These are phyloP conservation scores for Hypericum perforatum DNA, from an alignment of 345 rosid species.

Conservation along the genomic window DNA sequence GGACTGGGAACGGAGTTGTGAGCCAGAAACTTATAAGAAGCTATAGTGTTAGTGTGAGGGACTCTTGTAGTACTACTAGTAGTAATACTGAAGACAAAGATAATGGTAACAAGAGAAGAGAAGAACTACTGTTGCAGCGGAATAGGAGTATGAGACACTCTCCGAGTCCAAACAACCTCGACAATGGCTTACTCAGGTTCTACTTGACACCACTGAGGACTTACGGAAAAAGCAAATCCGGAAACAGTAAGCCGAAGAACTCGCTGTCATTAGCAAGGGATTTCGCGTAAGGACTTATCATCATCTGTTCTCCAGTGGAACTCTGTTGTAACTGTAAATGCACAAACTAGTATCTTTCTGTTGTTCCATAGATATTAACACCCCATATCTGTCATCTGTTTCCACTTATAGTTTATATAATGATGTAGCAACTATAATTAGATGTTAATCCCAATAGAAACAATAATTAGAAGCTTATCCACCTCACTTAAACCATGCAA, in stretches of 20 bases:
- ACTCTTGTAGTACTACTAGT: slow-evolving; percentile 18
- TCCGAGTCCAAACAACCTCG: neutral
- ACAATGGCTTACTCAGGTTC: slow-evolving; percentile 1
- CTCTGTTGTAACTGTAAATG: slow-evolving; percentile 23
- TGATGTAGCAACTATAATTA: slow-evolving; percentile 20
- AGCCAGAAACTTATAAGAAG: slow-evolving; percentile 56
- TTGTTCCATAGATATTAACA: slow-evolving; percentile 26
- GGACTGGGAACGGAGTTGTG: slow-evolving; percentile 28
- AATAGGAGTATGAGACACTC: neutral
- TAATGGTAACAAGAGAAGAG: slow-evolving; percentile 26
- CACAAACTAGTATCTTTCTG: slow-evolving; percentile 19
- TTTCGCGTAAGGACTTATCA: slow-evolving; percentile 26
- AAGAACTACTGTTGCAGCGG: slow-evolving; percentile 25
- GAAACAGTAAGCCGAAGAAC: slow-evolving; percentile 45
- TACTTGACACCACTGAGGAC: slow-evolving; percentile 23
- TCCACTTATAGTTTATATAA: slow-evolving; percentile 16
- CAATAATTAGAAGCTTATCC: too few relatives aligned
- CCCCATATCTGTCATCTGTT: slow-evolving; percentile 13
- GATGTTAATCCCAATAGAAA: neutral
- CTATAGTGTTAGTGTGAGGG: slow-evolving; percentile 48
- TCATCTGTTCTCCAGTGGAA: slow-evolving; percentile 13
- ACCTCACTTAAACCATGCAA: too few relatives aligned
- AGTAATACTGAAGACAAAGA: slow-evolving; percentile 22
- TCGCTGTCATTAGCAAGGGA: slow-evolving; percentile 20
- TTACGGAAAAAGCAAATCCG: slow-evolving; percentile 46